Conservation (phyloP, 805 yeast genomes). For the Saccharomyces eubayanus region DNA sequence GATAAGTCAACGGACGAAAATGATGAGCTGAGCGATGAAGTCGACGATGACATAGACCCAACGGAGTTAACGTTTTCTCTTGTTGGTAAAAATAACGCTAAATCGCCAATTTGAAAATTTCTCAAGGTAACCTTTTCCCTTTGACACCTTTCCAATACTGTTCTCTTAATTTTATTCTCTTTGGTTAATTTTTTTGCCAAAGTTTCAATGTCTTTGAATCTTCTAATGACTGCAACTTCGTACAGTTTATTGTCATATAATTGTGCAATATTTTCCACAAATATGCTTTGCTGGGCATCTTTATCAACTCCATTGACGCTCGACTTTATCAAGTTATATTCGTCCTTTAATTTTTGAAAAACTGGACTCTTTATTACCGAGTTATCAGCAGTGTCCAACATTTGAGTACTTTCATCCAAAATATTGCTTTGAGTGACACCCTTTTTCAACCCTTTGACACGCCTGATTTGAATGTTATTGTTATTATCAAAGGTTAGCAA, state of each 20-base stretch:
- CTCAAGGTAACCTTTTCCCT: constrained; percentile 52
- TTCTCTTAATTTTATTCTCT: constrained; percentile 34
- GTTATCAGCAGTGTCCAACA: constrained; percentile 32
- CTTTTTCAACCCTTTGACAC: constrained; percentile 72
- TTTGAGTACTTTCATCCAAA: constrained; percentile 27
- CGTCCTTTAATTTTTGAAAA: constrained; percentile 20
- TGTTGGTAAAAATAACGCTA: constrained; percentile 81
- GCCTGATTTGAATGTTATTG: constrained; percentile 43
- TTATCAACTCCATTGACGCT: not conserved
- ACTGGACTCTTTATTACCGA: constrained; percentile 41
- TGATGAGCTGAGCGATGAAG: constrained; percentile 27
- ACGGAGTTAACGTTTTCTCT: constrained; percentile 28
- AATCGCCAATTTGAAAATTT: constrained; percentile 62
- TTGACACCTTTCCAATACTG: constrained; percentile 22
- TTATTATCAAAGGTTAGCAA: constrained; percentile 32
- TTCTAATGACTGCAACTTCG: constrained; percentile 46
- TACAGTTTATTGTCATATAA: constrained; percentile 26
- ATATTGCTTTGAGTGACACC: constrained; percentile 32
- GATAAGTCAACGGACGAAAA: constrained; percentile 30
- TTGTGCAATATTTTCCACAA: constrained; percentile 16
- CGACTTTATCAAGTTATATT: constrained; percentile 9
- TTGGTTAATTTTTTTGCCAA: constrained; percentile 78
- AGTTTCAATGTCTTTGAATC: constrained; percentile 85
- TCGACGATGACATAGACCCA: constrained; percentile 9
- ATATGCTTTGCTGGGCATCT: constrained; percentile 1